Evolutionary conservation across 352 stramenopile genomes (phyloP).

Genomic region (Pythium biforme): DNA sequence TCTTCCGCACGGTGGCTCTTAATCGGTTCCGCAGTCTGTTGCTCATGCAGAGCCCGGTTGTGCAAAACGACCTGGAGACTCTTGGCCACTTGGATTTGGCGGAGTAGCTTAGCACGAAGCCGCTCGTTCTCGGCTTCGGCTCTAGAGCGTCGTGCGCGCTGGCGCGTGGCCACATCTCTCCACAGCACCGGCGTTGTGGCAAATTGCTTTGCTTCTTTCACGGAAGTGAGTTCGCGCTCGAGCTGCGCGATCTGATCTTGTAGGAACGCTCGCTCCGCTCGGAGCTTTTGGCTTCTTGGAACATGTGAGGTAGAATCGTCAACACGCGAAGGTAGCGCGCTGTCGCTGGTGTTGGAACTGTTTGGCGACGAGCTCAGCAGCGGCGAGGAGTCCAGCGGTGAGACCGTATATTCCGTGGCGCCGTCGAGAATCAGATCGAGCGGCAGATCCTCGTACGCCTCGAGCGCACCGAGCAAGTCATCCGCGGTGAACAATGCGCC

Average conservation of each 20-base stretch:
- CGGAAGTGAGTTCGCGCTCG: conserved; percentile 3
- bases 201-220: neutral
- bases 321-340: neutral
- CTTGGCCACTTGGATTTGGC: conserved; percentile 18
- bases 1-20: neutral
- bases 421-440: conserved; percentile 16
- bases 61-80: conserved; percentile 11
- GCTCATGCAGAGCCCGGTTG: neutral
- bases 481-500: neutral
- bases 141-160: neutral
- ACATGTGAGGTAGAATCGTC: neutral
- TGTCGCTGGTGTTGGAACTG: neutral
- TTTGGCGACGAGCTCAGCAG: neutral
- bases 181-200: neutral
- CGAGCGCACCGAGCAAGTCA: conserved; percentile 6
- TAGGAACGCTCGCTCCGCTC: conserved; percentile 6
- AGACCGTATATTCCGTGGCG: conserved; percentile 1
- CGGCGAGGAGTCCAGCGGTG: neutral
- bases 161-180: conserved; percentile 11
- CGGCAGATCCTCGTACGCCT: conserved; percentile 6
- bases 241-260: conserved; percentile 7
- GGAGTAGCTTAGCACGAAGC: conserved; percentile 9
- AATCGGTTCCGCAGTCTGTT: too few species aligned
- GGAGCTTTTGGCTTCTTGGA: conserved; percentile 8
- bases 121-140: conserved; percentile 10